Evolutionary conservation across 306 rosid species (phyloP).

Genomic region (Begonia fuchsioides): DNA sequence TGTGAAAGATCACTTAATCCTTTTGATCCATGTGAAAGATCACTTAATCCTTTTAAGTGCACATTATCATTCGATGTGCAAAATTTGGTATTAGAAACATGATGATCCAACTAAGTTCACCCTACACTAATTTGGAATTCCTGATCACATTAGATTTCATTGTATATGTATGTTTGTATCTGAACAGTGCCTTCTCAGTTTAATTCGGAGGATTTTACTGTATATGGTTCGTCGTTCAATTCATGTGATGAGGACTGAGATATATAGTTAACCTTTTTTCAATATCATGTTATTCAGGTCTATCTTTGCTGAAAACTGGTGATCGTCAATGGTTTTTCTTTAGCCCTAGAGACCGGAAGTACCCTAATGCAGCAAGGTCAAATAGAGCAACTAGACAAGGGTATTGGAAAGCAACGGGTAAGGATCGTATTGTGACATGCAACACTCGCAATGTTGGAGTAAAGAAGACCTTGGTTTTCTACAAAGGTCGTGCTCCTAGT

Average conservation of each 20-base stretch:
- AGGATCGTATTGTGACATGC: conserved; percentile 47
- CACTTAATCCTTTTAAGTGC: too few relatives aligned
- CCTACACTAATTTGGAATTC: conserved; percentile 7
- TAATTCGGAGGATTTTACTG: not conserved
- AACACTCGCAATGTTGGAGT: conserved; percentile 67
- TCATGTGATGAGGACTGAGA: too few relatives aligned
- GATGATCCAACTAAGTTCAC: too few relatives aligned
- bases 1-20: too few relatives aligned
- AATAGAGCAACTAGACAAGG: conserved; percentile 75
- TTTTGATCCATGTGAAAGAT: too few relatives aligned
- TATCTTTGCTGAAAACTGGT: conserved; percentile 55
- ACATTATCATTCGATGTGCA: too few relatives aligned
- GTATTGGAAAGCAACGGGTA: conserved; percentile 93
- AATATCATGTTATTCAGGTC: conserved; percentile 28
- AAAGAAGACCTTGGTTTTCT: conserved; percentile 77
- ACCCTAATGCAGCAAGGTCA: conserved; percentile 81
- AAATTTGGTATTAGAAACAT: too few relatives aligned
- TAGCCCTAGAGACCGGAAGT: conserved; percentile 76
- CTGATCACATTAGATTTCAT: not conserved
- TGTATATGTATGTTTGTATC: not conserved
- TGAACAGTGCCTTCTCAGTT: not conserved
- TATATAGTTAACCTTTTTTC: too few relatives aligned
- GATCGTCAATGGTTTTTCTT: conserved; percentile 93
- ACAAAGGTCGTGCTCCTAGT: conserved; percentile 67
- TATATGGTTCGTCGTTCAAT: too few relatives aligned